A percentile compares a stretch with the other conserved stretches of the same genome.
phyloP scores from a whole-genome alignment of 148 eudicot species.

The Spergularia marina region DNA sequence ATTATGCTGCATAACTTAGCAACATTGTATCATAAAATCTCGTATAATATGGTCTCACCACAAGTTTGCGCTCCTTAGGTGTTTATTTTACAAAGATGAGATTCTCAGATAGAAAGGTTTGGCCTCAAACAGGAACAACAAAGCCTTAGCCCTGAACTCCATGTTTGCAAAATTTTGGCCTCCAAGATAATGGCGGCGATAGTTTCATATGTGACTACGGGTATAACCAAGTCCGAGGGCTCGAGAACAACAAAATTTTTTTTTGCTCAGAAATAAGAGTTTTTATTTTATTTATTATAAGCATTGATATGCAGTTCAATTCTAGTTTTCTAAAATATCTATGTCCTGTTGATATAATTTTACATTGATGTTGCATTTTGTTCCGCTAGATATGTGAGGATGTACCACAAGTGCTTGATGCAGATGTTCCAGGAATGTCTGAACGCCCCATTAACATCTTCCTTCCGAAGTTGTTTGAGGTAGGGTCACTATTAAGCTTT shows the following conservation, averaged over 20 bases:
- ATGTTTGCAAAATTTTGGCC: no score
- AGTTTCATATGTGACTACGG: no score
- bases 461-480: constrained; percentile 88
- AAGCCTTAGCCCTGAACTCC: no score
- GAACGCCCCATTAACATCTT: constrained; percentile 89
- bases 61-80: no score
- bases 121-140: no score
- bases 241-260: not conserved
- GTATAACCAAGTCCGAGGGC: not conserved
- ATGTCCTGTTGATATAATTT: not conserved
- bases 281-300: not conserved
- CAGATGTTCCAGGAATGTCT: constrained; percentile 81
- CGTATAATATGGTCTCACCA: no score
- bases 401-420: constrained; percentile 87
- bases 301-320: not conserved
- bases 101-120: no score
- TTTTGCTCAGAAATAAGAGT: no score
- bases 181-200: no score
- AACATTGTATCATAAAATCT: no score
- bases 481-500: constrained; percentile 24
- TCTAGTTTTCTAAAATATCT: not conserved
- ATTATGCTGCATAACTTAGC: no score
- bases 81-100: no score
- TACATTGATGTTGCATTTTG: constrained; percentile 1
- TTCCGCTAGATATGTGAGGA: constrained; percentile 85